These are phyloP conservation scores for Lepidopterella palustris DNA, from an alignment of 495 filamentous ascomycete genomes.

Conservation along the genomic window DNA sequence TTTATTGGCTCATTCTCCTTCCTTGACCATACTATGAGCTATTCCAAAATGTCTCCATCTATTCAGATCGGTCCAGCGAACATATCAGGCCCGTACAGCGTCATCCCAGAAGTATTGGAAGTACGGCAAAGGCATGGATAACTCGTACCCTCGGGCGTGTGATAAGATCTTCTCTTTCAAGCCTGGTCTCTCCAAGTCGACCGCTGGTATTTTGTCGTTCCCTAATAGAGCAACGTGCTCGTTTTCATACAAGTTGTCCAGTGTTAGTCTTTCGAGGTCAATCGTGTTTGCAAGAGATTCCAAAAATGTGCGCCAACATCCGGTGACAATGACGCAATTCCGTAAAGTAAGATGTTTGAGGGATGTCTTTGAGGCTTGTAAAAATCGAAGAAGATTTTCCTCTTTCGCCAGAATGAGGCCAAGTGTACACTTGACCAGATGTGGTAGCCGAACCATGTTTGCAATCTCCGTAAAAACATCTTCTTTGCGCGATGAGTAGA, in stretches of 20 bases:
- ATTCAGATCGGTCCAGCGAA: neutral
- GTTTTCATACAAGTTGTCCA: neutral
- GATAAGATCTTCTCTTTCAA: neutral
- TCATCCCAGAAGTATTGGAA: conserved; percentile 1
- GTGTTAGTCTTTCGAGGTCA: neutral
- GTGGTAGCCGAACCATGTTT: neutral
- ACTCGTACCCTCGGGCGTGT: neutral
- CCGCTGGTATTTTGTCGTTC: neutral
- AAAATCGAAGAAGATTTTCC: neutral
- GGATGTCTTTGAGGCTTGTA: neutral
- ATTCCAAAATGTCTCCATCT: neutral
- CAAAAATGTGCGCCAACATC: neutral
- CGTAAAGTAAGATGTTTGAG: neutral
- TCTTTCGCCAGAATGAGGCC: neutral
- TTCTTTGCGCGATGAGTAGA: neutral
- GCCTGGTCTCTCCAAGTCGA: neutral
- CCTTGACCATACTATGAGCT: no score
- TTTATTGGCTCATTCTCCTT: neutral
- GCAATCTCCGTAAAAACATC: neutral
- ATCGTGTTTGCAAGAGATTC: neutral
- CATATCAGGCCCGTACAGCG: neutral
- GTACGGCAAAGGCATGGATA: neutral
- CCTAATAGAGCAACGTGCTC: neutral
- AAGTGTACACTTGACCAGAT: neutral
- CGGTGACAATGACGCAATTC: neutral